Evolutionary conservation across 2,329 filamentous ascomycete genomes (phyloP).

Genomic region (Fusarium falciforme): DNA sequence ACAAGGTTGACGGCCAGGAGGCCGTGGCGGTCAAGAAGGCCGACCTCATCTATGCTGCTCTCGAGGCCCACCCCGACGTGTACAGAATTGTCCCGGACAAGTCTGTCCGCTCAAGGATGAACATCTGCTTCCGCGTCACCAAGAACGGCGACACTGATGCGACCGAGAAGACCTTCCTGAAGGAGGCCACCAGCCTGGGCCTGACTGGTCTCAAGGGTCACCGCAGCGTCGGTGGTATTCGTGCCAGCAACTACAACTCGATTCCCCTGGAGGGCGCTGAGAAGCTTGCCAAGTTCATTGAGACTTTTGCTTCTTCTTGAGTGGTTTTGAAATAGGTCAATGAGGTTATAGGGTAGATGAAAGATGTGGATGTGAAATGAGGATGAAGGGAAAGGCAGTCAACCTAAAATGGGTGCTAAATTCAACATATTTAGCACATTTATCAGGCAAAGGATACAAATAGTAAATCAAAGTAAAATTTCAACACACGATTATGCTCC

Average conservation of each 20-base stretch:
- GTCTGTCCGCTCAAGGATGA: conserved; percentile 85
- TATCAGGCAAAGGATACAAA: neutral
- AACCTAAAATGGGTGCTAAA: conserved; percentile 25
- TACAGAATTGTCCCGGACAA: conserved; percentile 84
- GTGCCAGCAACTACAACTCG: conserved; percentile 91
- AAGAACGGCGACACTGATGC: conserved; percentile 70
- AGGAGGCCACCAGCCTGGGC: conserved; percentile 74
- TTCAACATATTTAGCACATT: conserved; percentile 37
- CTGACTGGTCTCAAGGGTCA: conserved; percentile 90
- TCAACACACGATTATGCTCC: neutral
- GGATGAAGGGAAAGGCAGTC: neutral
- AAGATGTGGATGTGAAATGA: neutral
- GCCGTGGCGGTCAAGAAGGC: conserved; percentile 80
- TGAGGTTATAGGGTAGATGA: neutral
- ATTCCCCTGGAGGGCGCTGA: conserved; percentile 75
- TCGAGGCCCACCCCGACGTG: conserved; percentile 79
- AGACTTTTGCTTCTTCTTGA: conserved; percentile 57
- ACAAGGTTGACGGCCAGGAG: conserved; percentile 83
- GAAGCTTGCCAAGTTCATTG: conserved; percentile 74
- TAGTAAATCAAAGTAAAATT: neutral
- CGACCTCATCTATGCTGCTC: conserved; percentile 76
- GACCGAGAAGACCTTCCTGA: conserved; percentile 83
- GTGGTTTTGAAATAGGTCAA: neutral
- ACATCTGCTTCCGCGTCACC: conserved; percentile 88
- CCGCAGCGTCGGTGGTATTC: conserved; percentile 76